Evolutionary conservation across 2,329 filamentous ascomycete genomes (phyloP).

Genomic region (Venturia oleaginea): DNA sequence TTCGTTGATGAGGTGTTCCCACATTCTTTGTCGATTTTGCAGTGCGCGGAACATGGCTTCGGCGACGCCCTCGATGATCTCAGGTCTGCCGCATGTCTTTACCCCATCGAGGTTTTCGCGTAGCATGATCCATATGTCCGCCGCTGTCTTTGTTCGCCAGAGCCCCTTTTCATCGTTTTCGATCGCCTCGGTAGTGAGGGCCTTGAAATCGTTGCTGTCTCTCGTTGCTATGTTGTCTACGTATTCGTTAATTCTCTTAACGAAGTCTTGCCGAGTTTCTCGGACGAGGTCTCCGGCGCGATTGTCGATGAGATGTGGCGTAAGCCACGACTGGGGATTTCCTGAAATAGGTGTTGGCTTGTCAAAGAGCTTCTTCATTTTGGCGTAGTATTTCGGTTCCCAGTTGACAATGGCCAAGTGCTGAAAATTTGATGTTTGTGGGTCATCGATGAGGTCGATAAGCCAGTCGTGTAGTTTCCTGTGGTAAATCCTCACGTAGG

Average conservation of each 20-base stretch:
- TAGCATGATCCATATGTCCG: conserved; percentile 96
- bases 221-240: conserved; percentile 84
- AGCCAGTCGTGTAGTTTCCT: conserved; percentile 92
- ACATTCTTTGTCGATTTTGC: conserved; percentile 70
- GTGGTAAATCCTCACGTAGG: conserved; percentile 87
- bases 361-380: conserved; percentile 81
- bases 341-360: conserved; percentile 25
- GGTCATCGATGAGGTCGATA: conserved; percentile 70
- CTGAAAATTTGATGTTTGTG: conserved; percentile 74
- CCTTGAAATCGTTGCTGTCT: conserved; percentile 72
- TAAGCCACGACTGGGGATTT: conserved; percentile 57
- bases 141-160: conserved; percentile 83
- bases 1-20: conserved; percentile 81
- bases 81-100: conserved; percentile 71
- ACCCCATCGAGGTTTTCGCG: conserved; percentile 85
- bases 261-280: conserved; percentile 91
- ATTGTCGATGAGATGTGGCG: conserved; percentile 81
- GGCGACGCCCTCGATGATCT: conserved; percentile 90
- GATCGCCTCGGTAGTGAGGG: conserved; percentile 69
- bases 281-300: conserved; percentile 83
- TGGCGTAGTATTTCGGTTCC: conserved; percentile 92
- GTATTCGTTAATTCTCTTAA: conserved; percentile 93
- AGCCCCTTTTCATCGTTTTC: conserved; percentile 83
- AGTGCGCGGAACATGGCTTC: conserved; percentile 92
- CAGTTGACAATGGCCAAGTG: conserved; percentile 72